Base-by-base conservation (phyloP, 768 basidiomycete genomes). In the Fomitopsis pulvina region DNA sequence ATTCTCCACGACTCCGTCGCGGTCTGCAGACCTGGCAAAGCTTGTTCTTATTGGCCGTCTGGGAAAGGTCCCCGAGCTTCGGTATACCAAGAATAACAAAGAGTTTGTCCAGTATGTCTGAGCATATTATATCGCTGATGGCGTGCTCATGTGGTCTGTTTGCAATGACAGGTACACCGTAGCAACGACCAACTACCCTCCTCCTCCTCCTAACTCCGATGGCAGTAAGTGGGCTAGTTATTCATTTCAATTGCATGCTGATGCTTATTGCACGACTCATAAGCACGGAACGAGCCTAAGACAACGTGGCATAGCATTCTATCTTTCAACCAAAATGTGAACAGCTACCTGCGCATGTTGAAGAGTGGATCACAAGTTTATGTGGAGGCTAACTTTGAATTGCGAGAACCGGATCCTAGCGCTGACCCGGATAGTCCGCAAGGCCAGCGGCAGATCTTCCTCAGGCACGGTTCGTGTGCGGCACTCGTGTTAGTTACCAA, bases 381-480 rank as follows among this genome's bases (percentile, higher is more conserved):
- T 53, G 89, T 88, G 29, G 91, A 94, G 64, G 83, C 89, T 25
- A 74, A 71, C 56, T 91, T 77, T 53, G 88, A 91, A 64, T 65
- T 92, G 21, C 78, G 83, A 32, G 86, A 91, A 51, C 78, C 88
- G 8, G 84, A 85, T 34, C 65, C 74, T 5, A 73, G 69, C 32
- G 79, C 86, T 11, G 86, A 89, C 45, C 73, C 86, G 2, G 67
- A 75, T 44, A 78, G 85, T 0, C 78, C 83, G 26, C 74, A 80
- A 48, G 85, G 81, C 1, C 88, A 90, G 61, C 81, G 87, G 27
- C 88, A 91, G 63, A 85, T 92, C 48, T 85, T 90, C 67, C 73
- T 92, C 34, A 74, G 79, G 61, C 90, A 92, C 55, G 88, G 91
- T 88, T 3, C 6, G 45, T 10, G 18, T 41, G 4, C 16, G 4